Conservation (phyloP, 257 asterid species). For the Rauvolfia tetraphylla region DNA sequence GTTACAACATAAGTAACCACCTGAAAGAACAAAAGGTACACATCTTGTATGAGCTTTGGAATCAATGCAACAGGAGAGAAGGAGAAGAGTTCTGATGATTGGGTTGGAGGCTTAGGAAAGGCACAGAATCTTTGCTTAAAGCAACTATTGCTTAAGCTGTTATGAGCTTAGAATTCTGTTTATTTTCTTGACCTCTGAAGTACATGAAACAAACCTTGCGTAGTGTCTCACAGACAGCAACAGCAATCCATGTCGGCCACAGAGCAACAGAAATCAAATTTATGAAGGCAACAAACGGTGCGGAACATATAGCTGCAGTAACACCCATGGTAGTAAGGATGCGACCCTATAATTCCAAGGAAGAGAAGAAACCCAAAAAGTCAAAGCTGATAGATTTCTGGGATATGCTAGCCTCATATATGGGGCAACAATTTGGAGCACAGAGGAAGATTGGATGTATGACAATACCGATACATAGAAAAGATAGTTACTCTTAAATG, state of each 20-base stretch:
- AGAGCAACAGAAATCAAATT: conserved; percentile 81
- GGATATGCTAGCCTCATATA: neutral
- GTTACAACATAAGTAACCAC: conserved; percentile 82
- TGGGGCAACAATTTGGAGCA: neutral
- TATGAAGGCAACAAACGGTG: conserved; percentile 71
- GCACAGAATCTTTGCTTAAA: neutral
- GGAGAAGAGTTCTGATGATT: neutral
- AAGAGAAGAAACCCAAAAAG: neutral
- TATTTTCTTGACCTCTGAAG: conserved; percentile 7
- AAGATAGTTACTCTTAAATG: neutral
- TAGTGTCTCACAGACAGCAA: conserved; percentile 79
- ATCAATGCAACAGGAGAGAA: neutral
- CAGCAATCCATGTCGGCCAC: conserved; percentile 95
- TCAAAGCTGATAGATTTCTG: neutral
- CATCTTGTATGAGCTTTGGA: neutral
- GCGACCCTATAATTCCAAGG: conserved; percentile 57
- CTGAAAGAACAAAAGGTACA: conserved; percentile 36
- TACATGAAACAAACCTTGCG: conserved; percentile 61
- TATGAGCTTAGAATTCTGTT: neutral
- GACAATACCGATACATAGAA: neutral
- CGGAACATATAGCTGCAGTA: conserved; percentile 69
- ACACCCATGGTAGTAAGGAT: conserved; percentile 85
- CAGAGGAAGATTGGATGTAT: neutral
- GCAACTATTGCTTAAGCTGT: neutral
- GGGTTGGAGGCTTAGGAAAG: neutral